phyloP scores from a whole-genome alignment of 108 stramenopile genomes.

The Pseudonitzschia delicatissima region DNA sequence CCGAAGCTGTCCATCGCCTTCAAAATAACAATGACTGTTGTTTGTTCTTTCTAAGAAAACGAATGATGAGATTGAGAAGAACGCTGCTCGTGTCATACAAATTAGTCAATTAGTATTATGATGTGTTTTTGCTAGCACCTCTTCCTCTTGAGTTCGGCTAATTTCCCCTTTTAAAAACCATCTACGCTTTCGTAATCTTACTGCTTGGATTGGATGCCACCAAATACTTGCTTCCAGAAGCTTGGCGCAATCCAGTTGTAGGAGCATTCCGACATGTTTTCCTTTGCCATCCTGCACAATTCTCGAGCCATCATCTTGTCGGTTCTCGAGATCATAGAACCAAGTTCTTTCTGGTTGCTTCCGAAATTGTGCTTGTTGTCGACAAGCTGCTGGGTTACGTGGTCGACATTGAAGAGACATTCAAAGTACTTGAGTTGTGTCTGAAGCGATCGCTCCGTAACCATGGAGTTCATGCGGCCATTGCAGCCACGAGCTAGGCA shows the following conservation, averaged over 20 bases:
- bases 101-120: too few species aligned
- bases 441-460: slow-evolving; percentile 51
- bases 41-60: too few species aligned
- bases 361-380: slow-evolving; percentile 27
- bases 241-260: slow-evolving; percentile 74
- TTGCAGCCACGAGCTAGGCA: slow-evolving; percentile 76
- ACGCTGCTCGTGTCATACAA: too few species aligned
- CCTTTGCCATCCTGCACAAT: slow-evolving; percentile 31
- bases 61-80: too few species aligned
- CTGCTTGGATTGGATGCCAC: slow-evolving; percentile 27
- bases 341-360: slow-evolving; percentile 38
- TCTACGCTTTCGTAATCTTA: too few species aligned
- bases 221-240: slow-evolving; percentile 66
- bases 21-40: too few species aligned
- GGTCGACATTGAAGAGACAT: slow-evolving; percentile 70
- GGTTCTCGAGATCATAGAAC: slow-evolving; percentile 38
- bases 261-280: slow-evolving; percentile 32
- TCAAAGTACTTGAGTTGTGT: slow-evolving; percentile 86
- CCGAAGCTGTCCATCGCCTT: too few species aligned
- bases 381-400: slow-evolving; percentile 55
- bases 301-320: slow-evolving; percentile 46
- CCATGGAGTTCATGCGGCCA: slow-evolving; percentile 55
- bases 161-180: too few species aligned
- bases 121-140: too few species aligned
- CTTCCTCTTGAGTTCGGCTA: too few species aligned